Conservation (phyloP, 371 early-diverging fungal species). For the Nematocida displodere region DNA sequence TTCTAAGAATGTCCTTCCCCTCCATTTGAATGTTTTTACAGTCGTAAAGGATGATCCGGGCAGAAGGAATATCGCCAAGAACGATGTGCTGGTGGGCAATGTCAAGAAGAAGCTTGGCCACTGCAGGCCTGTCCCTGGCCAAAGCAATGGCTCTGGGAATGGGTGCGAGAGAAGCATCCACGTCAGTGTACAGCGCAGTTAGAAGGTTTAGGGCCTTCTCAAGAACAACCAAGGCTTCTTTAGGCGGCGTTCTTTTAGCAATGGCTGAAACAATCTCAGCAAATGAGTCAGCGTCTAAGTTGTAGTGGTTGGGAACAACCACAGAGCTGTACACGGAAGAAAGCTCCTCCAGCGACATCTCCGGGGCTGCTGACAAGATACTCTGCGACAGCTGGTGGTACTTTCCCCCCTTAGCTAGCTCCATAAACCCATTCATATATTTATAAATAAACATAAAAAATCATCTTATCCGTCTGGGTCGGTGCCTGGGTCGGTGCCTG, state of each 20-base stretch:
- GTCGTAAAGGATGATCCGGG: conserved; percentile 42
- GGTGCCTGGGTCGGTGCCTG: background rate
- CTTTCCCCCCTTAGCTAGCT: conserved; percentile 35
- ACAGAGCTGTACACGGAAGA: conserved; percentile 7
- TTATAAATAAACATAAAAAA: background rate
- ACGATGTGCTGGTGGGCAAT: background rate
- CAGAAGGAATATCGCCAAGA: background rate
- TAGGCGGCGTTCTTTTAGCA: background rate
- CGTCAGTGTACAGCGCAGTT: too few species aligned
- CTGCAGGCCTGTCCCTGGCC: background rate
- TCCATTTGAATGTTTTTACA: conserved; percentile 35
- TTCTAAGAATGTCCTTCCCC: conserved; percentile 10
- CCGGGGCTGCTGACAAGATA: background rate
- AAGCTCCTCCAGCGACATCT: background rate
- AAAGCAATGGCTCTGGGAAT: background rate
- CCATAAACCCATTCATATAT: background rate
- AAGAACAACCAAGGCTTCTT: conserved; percentile 6
- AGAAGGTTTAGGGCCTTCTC: conserved; percentile 15
- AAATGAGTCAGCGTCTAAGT: conserved; percentile 4
- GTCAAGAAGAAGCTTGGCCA: conserved; percentile 2
- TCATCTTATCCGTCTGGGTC: background rate
- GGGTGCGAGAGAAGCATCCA: background rate
- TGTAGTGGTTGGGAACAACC: conserved; percentile 29
- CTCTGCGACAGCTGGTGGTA: conserved; percentile 26
- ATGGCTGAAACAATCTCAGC: conserved; percentile 15